A percentile compares a stretch with the other conserved stretches of the same genome.
Conservation (phyloP, 495 filamentous ascomycete genomes). For the Terfezia claveryi region DNA sequence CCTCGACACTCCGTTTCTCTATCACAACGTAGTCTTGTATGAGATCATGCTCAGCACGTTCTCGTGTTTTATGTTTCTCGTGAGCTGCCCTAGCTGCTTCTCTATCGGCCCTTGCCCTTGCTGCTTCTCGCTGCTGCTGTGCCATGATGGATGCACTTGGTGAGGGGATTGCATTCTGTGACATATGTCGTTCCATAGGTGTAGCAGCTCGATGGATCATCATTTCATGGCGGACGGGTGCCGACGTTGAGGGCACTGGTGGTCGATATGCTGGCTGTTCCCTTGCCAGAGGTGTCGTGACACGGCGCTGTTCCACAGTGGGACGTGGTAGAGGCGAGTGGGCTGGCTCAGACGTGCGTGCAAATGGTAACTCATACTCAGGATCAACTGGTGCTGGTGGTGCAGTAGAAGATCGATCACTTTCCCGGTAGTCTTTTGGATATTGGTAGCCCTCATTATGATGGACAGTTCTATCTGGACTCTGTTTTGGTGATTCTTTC, state of each 20-base stretch:
- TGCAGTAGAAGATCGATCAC: not conserved
- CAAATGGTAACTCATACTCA: not conserved
- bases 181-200: constrained; percentile 25
- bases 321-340: constrained; percentile 3
- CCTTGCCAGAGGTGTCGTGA: constrained; percentile 2
- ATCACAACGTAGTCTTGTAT: constrained; percentile 89
- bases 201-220: constrained; percentile 19
- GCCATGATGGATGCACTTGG: constrained; percentile 11
- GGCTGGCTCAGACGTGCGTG: not conserved
- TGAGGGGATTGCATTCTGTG: constrained; percentile 12
- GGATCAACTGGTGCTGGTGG: not conserved
- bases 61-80: not conserved
- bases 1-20: constrained; percentile 82
- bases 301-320: constrained; percentile 9
- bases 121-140: not conserved
- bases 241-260: constrained; percentile 25
- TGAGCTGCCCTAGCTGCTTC: constrained; percentile 2
- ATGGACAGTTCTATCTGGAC: not conserved
- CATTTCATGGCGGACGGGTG: constrained; percentile 37
- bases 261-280: constrained; percentile 21
- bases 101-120: constrained; percentile 3
- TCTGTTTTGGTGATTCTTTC: not conserved
- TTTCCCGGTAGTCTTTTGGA: not conserved
- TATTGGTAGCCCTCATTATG: not conserved
- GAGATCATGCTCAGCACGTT: constrained; percentile 34